phyloP scores from a whole-genome alignment of 1,284 basidiomycete genomes.

The Tylopilus sp. region DNA sequence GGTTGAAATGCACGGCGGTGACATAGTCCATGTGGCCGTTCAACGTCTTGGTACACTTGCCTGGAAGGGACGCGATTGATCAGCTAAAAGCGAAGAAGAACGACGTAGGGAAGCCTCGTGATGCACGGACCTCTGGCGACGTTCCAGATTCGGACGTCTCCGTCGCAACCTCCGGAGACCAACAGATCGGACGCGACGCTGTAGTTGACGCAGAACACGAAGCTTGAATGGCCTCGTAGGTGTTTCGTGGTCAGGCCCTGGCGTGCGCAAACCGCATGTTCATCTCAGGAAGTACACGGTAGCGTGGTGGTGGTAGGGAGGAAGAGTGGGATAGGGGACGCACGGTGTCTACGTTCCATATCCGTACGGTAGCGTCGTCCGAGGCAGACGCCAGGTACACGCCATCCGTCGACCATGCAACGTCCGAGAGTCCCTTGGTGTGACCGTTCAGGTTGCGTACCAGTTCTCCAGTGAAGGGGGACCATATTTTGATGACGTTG shows the following conservation, averaged over 20 bases:
- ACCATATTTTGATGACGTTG: slow-evolving; percentile 75
- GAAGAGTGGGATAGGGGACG: slow-evolving; percentile 26
- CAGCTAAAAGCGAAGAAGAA: neutral
- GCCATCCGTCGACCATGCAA: slow-evolving; percentile 83
- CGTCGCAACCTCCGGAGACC: slow-evolving; percentile 89
- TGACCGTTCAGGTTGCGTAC: slow-evolving; percentile 70
- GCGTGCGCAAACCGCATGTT: slow-evolving; percentile 2
- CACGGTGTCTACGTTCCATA: slow-evolving; percentile 81
- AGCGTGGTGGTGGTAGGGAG: too few relatives aligned
- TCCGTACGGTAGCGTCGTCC: slow-evolving; percentile 80
- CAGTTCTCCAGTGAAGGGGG: slow-evolving; percentile 69
- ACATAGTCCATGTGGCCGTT: slow-evolving; percentile 95
- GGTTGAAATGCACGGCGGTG: slow-evolving; percentile 89
- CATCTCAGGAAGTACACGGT: neutral
- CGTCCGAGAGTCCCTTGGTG: slow-evolving; percentile 80
- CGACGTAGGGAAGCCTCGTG: neutral
- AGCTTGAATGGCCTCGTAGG: slow-evolving; percentile 79
- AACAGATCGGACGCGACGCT: slow-evolving; percentile 83
- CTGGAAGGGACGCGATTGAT: slow-evolving; percentile 34
- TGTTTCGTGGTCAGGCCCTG: slow-evolving; percentile 65
- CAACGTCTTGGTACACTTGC: slow-evolving; percentile 75
- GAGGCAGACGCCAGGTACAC: slow-evolving; percentile 81
- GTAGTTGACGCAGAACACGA: slow-evolving; percentile 89
- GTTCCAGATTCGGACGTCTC: slow-evolving; percentile 92
- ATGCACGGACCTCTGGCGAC: slow-evolving; percentile 57